Conservation (phyloP, 345 rosid species). For the Hibiscus tridactylites region DNA sequence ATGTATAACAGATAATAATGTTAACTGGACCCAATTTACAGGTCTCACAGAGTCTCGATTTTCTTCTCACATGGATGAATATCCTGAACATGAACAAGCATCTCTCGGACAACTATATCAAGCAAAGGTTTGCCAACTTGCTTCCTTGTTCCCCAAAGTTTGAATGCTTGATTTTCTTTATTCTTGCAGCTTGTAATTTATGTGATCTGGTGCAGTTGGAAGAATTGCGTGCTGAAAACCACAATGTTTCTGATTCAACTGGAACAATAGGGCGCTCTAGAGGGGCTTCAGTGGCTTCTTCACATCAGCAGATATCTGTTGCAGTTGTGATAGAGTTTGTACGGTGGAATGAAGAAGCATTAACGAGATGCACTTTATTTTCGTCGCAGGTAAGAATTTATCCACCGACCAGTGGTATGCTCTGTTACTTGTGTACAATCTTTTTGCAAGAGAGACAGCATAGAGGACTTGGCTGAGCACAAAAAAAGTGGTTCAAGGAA, state of each 20-base stretch:
- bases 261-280: constrained; percentile 90
- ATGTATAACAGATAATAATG: neutral
- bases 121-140: constrained; percentile 53
- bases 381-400: constrained; percentile 68
- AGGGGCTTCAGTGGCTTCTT: constrained; percentile 76
- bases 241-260: constrained; percentile 62
- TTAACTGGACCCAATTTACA: constrained; percentile 19
- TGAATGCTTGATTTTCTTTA: constrained; percentile 3
- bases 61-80: constrained; percentile 90
- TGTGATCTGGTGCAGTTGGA: constrained; percentile 57
- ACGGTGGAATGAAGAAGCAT: constrained; percentile 98
- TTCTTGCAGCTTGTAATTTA: neutral
- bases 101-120: constrained; percentile 84
- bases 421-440: constrained; percentile 3
- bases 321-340: constrained; percentile 97
- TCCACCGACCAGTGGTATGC: neutral
- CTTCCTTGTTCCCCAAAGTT: constrained; percentile 13
- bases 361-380: constrained; percentile 81
- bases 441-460: neutral
- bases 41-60: constrained; percentile 90
- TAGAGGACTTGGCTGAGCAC: neutral
- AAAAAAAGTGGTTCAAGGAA: neutral
- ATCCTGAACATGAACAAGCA: constrained; percentile 92
- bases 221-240: constrained; percentile 80
- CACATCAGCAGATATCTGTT: constrained; percentile 91